Base-by-base conservation (phyloP, 129 eudicot species). In the Erigeron canadensis region DNA sequence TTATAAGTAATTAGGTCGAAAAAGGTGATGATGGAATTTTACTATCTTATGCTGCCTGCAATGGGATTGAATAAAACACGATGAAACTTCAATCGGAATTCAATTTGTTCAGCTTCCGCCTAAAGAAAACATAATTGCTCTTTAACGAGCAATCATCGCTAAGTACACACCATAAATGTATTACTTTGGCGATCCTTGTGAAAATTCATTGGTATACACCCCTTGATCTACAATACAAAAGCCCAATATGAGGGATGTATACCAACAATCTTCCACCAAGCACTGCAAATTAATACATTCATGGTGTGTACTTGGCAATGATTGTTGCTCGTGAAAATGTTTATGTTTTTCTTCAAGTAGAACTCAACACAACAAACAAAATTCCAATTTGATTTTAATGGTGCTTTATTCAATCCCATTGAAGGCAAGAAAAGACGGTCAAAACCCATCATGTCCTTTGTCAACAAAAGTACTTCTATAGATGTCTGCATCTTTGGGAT, bases 341-440 rank as follows among this genome's bases (percentile, higher is more conserved):
- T 54, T 15, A 13, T 51, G 80, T 34, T 73, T 51, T 16, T 21
- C 46, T 22, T 34, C 40, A 5, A 43, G 18, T 10, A 50, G 69
- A 73, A 85, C 11, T 54, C 47, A 15, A 77, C 81, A 13, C 93
- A 82, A 51, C 10, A 4, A 74, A 90, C 82, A 18, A 84, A 81
- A 3, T 38, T 51, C 99, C 97, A 95, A 69, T 95, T 86, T 10
- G 90, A 78, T 17, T 4, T 5, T 11, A 56, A 18, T 42, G 69
- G 67, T 13, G 46, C 54, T 37, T 50, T 65, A 45, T 38, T 39
- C 3, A 74, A 48, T 19, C 84, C 63, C 11, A 40, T 15, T 21
- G 79, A 53, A 42, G 99, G 99, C 22, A 95, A 87, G 63, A 95
- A 48, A 16, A 95, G 86, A 80, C 88, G 88, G 67, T 88, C 88